Percentiles rank a stretch among this genome's conserved stretches.
Evolutionary conservation across 352 stramenopile genomes (phyloP).

Genomic region (Thraustochytrium striatum): DNA sequence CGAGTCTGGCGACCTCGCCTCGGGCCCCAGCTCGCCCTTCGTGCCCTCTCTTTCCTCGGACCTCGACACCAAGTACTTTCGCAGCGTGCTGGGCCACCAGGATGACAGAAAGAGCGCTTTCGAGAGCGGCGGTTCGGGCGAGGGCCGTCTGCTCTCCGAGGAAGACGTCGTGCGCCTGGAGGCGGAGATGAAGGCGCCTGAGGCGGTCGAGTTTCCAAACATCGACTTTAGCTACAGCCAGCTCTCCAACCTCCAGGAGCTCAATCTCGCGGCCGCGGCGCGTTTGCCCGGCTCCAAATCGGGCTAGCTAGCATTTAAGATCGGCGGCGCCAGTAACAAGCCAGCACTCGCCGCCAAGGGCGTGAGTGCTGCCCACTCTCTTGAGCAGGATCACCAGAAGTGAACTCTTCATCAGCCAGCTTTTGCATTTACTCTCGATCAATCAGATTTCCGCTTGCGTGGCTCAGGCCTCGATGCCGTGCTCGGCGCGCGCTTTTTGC

Average conservation of each 20-base stretch:
- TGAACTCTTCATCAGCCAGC: not conserved
- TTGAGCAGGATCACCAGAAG: not conserved
- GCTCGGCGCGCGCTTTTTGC: no score
- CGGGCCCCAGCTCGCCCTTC: not conserved
- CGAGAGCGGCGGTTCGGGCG: no score
- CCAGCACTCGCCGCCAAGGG: not conserved
- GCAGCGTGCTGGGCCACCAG: no score
- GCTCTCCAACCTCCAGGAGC: constrained; percentile 28
- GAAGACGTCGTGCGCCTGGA: no score
- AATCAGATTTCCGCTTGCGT: not conserved
- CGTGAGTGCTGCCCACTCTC: not conserved
- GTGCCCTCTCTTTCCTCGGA: not conserved
- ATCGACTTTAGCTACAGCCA: constrained; percentile 42
- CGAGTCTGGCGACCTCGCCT: constrained; percentile 7
- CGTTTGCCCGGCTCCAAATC: no score
- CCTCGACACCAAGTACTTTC: constrained; percentile 35
- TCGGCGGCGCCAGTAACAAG: not conserved
- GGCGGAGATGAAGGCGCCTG: no score
- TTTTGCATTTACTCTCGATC: not conserved
- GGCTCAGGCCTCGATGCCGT: no score
- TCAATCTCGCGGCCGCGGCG: constrained; percentile 6
- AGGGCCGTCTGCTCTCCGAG: no score
- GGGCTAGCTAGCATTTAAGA: not conserved
- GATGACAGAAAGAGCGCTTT: no score
- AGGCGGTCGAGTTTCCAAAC: not conserved